Base-by-base conservation (phyloP, 345 rosid species). In the Trapa incisa region DNA sequence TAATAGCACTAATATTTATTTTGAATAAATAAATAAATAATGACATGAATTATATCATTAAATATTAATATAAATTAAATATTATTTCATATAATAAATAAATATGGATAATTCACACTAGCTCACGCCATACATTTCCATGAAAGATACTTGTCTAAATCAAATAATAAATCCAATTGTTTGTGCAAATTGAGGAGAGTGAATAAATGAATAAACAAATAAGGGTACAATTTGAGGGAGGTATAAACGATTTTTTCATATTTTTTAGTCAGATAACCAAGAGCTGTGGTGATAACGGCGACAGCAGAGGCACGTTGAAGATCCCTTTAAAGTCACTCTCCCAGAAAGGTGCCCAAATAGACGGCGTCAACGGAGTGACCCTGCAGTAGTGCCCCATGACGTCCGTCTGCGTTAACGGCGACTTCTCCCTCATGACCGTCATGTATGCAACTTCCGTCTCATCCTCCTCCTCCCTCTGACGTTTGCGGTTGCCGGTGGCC, bases 261-360 rank as follows among this genome's bases (percentile, higher is more conserved):
- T 22, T 22, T 22, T 22, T 22, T 22, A 22, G 29, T 58, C 63
- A 58, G 15, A 33, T 58, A 58, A 58, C 63, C 63, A 12, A 0
- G 53, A 67, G 70, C 36, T 29, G 62, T 11, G 63, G 63, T 10
- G 63, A 58, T 75, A 83, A 79, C 81, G 92, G 92, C 73, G 92
- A 84, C 45, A 81, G 43, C 9, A 56, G 60, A 64, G 92, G 89
- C 58, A 71, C 74, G 82, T 73, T 76, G 32, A 85, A 64, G 22
- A 81, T 58, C 76, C 81, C 89, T 48, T 78, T 81, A 47, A 61
- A 62, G 48, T 45, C 84, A 53, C 68, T 43, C 43, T 72, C 75
- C 75, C 75, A 72, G 11, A 50, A 37, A n/a, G 45, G 15, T 35
- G 48, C 61, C 73, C 81, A 86, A 17, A 66, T 70, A 36, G 88